Evolutionary conservation across 2,329 filamentous ascomycete species (phyloP), one percentile per base, ranked within the genome.

Genomic region (Cadophora sp.): DNA sequence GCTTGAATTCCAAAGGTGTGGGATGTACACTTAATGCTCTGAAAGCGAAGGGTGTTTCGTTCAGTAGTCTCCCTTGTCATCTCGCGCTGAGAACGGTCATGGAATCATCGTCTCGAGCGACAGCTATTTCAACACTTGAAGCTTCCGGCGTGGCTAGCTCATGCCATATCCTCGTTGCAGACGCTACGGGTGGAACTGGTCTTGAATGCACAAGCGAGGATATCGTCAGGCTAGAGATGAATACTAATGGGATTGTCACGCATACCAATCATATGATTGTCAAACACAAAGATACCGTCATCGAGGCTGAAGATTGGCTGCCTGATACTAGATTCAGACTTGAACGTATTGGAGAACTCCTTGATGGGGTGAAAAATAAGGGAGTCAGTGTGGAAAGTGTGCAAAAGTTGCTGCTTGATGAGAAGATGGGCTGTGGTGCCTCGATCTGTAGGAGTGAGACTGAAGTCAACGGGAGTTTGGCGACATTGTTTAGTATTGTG

Each of bases 1-100:
- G 86, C 1, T 75, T 88, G 66, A 88, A 88, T 72, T 79, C 76
- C 53, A 70, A 74, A 0, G 84, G 85, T 3, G 84, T 89, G 0
- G 85, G 84, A 1, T 83, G 85, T 0, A 82, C 82, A 30, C 78
- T 88, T 56, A 89, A 88, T 72, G 86, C 86, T 3, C 84, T 88
- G 68, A 78, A 80, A 70, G 83, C 82, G 1, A 76, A 79, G 41
- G 85, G 85, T 1, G 80, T 86, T 53, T 78, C 83, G 62, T 75
- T 78, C 6, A 75, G 75, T 2, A 80, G 80, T 4, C 73, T 88
- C 14, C 86, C 86, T 0, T 83, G 83, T 22, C 86, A 89, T 75
- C 77, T 88, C 9, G 85, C 82, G 0, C 78, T 89, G 36, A 78
- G 86, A 20, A 79, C 81, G 64, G 83, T 80, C n/a, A 77, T 89